Conservation (phyloP, 495 filamentous ascomycete genomes). For the Penicillium desertorum region DNA sequence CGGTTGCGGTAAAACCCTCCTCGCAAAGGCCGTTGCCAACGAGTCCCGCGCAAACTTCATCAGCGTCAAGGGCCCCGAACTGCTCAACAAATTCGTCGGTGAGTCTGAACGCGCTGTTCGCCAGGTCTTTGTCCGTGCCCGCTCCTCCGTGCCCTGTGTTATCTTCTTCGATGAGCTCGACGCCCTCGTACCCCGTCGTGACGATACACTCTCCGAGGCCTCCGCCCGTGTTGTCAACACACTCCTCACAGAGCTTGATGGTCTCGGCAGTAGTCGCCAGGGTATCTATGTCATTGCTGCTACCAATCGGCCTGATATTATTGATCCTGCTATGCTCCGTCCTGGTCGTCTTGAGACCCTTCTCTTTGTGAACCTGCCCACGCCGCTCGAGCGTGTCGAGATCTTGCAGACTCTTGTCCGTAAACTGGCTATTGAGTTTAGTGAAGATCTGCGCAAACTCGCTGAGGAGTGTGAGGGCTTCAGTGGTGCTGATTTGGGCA, state of each 20-base stretch:
- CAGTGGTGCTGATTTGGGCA: constrained; percentile 85
- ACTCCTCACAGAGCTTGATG: constrained; percentile 93
- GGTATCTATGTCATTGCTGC: constrained; percentile 96
- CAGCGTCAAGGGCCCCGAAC: constrained; percentile 91
- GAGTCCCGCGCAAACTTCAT: constrained; percentile 97
- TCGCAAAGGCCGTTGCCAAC: constrained; percentile 95
- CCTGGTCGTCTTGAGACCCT: constrained; percentile 87
- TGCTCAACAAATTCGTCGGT: constrained; percentile 94
- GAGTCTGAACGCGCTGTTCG: constrained; percentile 92
- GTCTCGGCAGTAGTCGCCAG: constrained; percentile 67
- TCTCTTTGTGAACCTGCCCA: constrained; percentile 87
- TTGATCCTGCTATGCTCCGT: constrained; percentile 91
- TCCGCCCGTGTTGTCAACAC: constrained; percentile 92
- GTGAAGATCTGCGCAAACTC: constrained; percentile 50
- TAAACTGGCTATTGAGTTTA: constrained; percentile 57
- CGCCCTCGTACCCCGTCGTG: constrained; percentile 81
- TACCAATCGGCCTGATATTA: constrained; percentile 94
- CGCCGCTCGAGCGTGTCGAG: constrained; percentile 73
- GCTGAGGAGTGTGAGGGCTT: constrained; percentile 80
- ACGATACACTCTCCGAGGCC: constrained; percentile 77
- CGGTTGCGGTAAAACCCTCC: constrained; percentile 93
- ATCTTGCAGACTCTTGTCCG: constrained; percentile 77
- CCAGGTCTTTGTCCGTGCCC: constrained; percentile 86
- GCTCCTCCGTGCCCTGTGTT: constrained; percentile 84
- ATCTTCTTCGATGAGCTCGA: constrained; percentile 99